These are phyloP conservation scores for Rhizodiscina lignyota DNA, from an alignment of 495 filamentous ascomycete species.

Conservation along the genomic window DNA sequence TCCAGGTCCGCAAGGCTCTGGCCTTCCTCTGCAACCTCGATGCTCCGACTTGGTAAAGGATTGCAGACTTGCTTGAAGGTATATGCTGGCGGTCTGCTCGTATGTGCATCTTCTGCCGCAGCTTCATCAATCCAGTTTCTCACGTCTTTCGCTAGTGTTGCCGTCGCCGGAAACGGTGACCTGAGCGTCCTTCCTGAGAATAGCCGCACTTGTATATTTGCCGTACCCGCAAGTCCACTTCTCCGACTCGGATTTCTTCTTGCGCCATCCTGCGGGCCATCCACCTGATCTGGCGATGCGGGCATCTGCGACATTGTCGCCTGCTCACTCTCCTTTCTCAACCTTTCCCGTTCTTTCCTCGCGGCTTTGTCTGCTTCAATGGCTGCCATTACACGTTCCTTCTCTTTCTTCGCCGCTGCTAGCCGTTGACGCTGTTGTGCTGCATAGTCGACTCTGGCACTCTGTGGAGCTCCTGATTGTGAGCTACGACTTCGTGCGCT, in stretches of 20 bases:
- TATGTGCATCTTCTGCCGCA: constrained; percentile 23
- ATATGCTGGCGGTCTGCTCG: constrained; percentile 31
- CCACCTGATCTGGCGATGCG: no score
- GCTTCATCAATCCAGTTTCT: constrained; percentile 55
- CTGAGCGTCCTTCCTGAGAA: constrained; percentile 73
- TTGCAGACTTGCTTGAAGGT: constrained; percentile 73
- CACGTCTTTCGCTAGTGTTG: constrained; percentile 50
- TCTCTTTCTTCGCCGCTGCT: constrained; percentile 18
- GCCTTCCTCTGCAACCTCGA: constrained; percentile 59
- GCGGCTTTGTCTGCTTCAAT: constrained; percentile 38
- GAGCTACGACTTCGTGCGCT: constrained; percentile 4
- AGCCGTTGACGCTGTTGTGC: constrained; percentile 11
- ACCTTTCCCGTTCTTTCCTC: constrained; percentile 5
- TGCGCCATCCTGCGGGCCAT: no score
- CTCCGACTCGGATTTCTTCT: no score
- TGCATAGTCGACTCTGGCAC: constrained; percentile 7
- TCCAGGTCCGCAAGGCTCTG: constrained; percentile 47
- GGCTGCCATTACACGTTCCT: constrained; percentile 15
- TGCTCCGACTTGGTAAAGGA: constrained; percentile 54
- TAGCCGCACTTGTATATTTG: constrained; percentile 73
- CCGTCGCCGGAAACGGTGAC: constrained; percentile 38
- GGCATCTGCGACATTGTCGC: no score
- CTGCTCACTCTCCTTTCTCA: no score
- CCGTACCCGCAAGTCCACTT: constrained; percentile 62
- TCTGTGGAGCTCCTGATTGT: constrained; percentile 6